Evolutionary conservation across 2,329 filamentous ascomycete species (phyloP).

Genomic region (Talaromyces piceae): DNA sequence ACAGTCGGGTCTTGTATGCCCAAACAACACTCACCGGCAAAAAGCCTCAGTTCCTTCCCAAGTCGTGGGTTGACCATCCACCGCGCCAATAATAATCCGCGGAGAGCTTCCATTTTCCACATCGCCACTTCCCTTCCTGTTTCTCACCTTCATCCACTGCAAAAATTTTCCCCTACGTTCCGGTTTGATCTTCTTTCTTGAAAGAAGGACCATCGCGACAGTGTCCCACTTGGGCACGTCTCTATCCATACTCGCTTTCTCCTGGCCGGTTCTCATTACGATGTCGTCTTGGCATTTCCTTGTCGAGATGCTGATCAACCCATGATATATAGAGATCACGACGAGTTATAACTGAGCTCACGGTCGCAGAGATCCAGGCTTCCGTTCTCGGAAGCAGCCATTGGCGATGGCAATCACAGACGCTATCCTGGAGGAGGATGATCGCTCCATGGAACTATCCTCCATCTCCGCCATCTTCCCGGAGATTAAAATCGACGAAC

Average conservation of each 20-base stretch:
- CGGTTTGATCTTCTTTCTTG: no score
- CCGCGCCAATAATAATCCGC: conserved; percentile 3
- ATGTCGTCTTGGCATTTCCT: conserved; percentile 5
- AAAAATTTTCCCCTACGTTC: no score
- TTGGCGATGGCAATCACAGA: conserved; percentile 4
- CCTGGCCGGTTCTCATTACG: background rate
- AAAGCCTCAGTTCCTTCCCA: conserved; percentile 7
- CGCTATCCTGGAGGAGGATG: conserved; percentile 38
- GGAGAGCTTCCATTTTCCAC: background rate
- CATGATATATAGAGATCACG: background rate
- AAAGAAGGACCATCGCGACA: background rate
- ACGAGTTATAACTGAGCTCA: background rate
- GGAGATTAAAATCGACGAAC: conserved; percentile 46
- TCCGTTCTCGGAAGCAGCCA: background rate
- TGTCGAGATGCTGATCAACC: background rate
- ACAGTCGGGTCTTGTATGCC: background rate
- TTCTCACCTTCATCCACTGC: no score
- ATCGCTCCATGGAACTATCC: conserved; percentile 52
- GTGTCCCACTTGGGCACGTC: background rate
- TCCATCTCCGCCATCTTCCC: conserved; percentile 57
- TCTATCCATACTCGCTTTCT: background rate
- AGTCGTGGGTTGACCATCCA: background rate
- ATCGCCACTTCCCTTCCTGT: conserved; percentile 9
- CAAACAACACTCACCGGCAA: conserved; percentile 1
- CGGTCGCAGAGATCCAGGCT: background rate